phyloP scores from a whole-genome alignment of 495 filamentous ascomycete genomes.

The Talaromyces stipitatus region DNA sequence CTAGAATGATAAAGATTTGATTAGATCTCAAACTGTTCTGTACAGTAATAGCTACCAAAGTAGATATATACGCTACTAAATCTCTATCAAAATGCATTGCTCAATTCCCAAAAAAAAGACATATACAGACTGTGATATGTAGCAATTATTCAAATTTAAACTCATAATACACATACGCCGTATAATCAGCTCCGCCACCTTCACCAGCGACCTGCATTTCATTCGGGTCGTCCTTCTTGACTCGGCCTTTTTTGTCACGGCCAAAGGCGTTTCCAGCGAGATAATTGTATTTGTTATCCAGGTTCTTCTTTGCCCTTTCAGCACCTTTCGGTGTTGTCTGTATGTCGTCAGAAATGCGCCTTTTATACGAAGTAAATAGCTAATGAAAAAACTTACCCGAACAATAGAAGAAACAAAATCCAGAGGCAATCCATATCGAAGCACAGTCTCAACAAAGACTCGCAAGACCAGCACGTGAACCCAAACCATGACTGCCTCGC shows the following conservation, averaged over 20 bases:
- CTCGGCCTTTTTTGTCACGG: slow-evolving; percentile 84
- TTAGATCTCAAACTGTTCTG: not conserved
- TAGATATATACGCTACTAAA: not conserved
- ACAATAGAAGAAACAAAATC: slow-evolving; percentile 79
- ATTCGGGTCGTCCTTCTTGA: slow-evolving; percentile 80
- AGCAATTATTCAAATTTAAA: slow-evolving; percentile 60
- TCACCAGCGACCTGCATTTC: slow-evolving; percentile 75
- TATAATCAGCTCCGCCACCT: slow-evolving; percentile 68
- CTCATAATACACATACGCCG: slow-evolving; percentile 94
- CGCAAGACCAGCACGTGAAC: slow-evolving; percentile 82
- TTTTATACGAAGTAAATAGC: not conserved
- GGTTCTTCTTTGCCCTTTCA: slow-evolving; percentile 68
- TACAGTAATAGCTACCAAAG: not conserved
- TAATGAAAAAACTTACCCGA: slow-evolving; percentile 52
- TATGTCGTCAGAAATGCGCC: slow-evolving; percentile 3
- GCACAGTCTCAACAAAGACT: slow-evolving; percentile 94
- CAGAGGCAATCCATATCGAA: slow-evolving; percentile 86
- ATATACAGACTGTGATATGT: slow-evolving; percentile 2
- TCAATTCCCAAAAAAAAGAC: not conserved
- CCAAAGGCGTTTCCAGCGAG: slow-evolving; percentile 93
- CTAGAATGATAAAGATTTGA: not conserved
- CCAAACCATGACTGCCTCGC: slow-evolving; percentile 92
- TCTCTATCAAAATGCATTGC: not conserved
- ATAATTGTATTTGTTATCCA: slow-evolving; percentile 87
- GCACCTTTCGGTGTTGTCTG: slow-evolving; percentile 76